phyloP scores from a whole-genome alignment of 2,329 filamentous ascomycete genomes.

The Cladosporium sp. region DNA sequence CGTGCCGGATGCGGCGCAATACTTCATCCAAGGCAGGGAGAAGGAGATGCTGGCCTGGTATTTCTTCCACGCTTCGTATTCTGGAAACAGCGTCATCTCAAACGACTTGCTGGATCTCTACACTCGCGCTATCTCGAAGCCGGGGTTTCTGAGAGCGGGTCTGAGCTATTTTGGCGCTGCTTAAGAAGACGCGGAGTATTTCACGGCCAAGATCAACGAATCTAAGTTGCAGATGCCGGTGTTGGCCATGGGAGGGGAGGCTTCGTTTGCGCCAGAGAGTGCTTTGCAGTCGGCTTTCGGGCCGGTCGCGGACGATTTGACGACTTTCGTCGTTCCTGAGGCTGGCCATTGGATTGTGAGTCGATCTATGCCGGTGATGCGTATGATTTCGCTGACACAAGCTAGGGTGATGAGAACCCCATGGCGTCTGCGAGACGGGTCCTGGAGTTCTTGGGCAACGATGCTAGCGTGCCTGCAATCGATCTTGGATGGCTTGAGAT shows the following conservation, averaged over 20 bases:
- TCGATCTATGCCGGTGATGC: not conserved
- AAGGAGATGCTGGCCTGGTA: slow-evolving; percentile 42
- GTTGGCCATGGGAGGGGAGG: slow-evolving; percentile 33
- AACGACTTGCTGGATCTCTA: slow-evolving; percentile 37
- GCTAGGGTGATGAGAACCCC: slow-evolving; percentile 23
- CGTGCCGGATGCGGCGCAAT: slow-evolving; percentile 42
- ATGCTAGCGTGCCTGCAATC: slow-evolving; percentile 12
- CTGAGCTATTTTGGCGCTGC: slow-evolving; percentile 35
- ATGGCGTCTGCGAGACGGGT: slow-evolving; percentile 17
- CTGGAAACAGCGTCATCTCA: slow-evolving; percentile 33
- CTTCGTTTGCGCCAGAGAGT: slow-evolving; percentile 23
- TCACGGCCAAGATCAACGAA: slow-evolving; percentile 26
- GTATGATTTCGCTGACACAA: not conserved
- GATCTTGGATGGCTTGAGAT: slow-evolving; percentile 18
- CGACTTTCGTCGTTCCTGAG: slow-evolving; percentile 31
- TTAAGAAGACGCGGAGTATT: slow-evolving; percentile 33
- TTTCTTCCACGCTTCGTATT: slow-evolving; percentile 41
- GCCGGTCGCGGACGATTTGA: slow-evolving; percentile 22
- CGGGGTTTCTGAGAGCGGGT: slow-evolving; percentile 39
- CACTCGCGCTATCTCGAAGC: slow-evolving; percentile 37
- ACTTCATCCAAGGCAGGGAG: slow-evolving; percentile 40
- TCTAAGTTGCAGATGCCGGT: slow-evolving; percentile 26
- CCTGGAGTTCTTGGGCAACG: slow-evolving; percentile 18
- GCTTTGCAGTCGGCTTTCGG: slow-evolving; percentile 17
- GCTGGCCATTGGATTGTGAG: slow-evolving; percentile 34